Conservation (phyloP, 345 rosid genomes). For the Combretum micranthum region DNA sequence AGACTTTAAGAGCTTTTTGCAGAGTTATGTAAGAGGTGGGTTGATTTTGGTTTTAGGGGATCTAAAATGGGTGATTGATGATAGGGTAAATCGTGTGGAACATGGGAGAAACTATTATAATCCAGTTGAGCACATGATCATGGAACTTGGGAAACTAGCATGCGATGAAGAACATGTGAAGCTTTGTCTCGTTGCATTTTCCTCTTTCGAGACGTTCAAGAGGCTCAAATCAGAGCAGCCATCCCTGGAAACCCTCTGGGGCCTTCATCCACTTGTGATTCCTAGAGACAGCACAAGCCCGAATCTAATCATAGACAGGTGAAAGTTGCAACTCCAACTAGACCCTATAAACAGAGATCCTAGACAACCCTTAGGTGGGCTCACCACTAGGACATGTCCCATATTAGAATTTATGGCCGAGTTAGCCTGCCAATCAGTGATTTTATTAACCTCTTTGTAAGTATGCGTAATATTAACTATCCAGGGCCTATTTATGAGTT, state of each 20-base stretch:
- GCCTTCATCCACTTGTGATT: conserved; percentile 61
- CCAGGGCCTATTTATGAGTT: too few relatives aligned
- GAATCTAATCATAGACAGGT: conserved; percentile 81
- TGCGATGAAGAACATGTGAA: conserved; percentile 45
- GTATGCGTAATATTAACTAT: too few relatives aligned
- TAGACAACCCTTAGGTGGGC: too few relatives aligned
- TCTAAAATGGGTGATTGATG: conserved; percentile 59
- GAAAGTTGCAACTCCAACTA: conserved; percentile 1
- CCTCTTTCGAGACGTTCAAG: conserved; percentile 78
- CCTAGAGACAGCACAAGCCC: conserved; percentile 61
- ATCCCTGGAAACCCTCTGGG: conserved; percentile 58
- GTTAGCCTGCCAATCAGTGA: too few relatives aligned
- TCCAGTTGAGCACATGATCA: conserved; percentile 61
- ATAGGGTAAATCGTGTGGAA: conserved; percentile 32
- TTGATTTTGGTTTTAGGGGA: conserved; percentile 69
- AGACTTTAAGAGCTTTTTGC: conserved; percentile 41
- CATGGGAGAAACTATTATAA: conserved; percentile 22
- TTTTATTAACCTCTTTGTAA: too few relatives aligned
- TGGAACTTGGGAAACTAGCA: conserved; percentile 64
- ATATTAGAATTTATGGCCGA: too few relatives aligned
- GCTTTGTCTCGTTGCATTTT: conserved; percentile 74
- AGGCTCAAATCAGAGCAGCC: conserved; percentile 69
- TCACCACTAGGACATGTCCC: too few relatives aligned
- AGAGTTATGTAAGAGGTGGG: conserved; percentile 38
- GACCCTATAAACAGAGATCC: too few relatives aligned